Evolutionary conservation across 352 stramenopile genomes (phyloP).

Genomic region (Pythium volutum): DNA sequence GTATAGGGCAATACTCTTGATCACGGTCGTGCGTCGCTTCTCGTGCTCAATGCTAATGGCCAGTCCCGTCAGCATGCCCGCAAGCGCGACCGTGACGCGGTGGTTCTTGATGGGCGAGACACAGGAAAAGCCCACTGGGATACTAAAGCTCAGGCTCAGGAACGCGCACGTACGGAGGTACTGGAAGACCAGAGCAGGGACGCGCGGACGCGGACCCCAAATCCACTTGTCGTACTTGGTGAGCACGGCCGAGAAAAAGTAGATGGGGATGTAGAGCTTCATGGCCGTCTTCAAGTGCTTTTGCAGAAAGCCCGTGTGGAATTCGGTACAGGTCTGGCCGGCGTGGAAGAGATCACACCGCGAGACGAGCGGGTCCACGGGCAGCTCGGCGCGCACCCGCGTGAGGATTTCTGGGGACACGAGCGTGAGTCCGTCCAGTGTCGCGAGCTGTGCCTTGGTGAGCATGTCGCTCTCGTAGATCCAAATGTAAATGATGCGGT

Average conservation of each 20-base stretch:
- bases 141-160: slow-evolving; percentile 65
- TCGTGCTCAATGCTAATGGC: slow-evolving; percentile 51
- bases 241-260: slow-evolving; percentile 53
- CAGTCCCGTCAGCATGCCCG: slow-evolving; percentile 40
- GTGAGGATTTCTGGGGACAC: slow-evolving; percentile 33
- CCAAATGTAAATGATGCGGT: slow-evolving; percentile 65
- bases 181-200: slow-evolving; percentile 36
- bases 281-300: slow-evolving; percentile 42
- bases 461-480: slow-evolving; percentile 49
- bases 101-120: slow-evolving; percentile 39
- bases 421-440: slow-evolving; percentile 52
- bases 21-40: slow-evolving; percentile 53
- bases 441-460: slow-evolving; percentile 43
- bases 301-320: slow-evolving; percentile 45
- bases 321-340: slow-evolving; percentile 37
- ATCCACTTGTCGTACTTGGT: slow-evolving; percentile 70
- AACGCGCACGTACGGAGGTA: slow-evolving; percentile 65
- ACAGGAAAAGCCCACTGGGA: slow-evolving; percentile 56
- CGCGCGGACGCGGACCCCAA: slow-evolving; percentile 45
- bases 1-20: slow-evolving; percentile 70
- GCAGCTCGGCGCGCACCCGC: slow-evolving; percentile 54
- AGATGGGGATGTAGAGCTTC: slow-evolving; percentile 72
- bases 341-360: slow-evolving; percentile 51
- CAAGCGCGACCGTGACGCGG: slow-evolving; percentile 23
- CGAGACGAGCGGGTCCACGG: slow-evolving; percentile 34